Base-by-base conservation (phyloP, 257 asterid genomes). In the Osmanthus fragrans region DNA sequence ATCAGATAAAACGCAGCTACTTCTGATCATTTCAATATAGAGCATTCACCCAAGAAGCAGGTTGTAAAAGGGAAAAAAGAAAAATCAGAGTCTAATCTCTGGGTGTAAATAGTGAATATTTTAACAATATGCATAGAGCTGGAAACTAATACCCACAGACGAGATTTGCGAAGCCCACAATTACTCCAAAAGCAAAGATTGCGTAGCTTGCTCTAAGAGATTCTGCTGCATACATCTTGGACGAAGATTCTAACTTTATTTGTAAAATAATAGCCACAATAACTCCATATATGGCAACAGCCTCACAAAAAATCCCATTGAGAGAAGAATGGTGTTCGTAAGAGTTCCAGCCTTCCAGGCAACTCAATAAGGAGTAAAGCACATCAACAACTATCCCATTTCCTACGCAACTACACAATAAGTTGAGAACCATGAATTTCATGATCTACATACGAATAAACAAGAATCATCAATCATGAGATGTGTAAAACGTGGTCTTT, bases 201-300 rank as follows among this genome's bases (percentile, higher is more conserved):
- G 97, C 88, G 49, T 92, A 90, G 70, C 95, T 96, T 78, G 96
- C 96, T 83, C 96, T 84, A 34, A 90, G 85, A 77, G 96, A 90
- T 77, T 90, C 93, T 32, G 96, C 83, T 18, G 85, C 95, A 73
- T 88, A 82, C n/a, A 88, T 89, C 82, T 79, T 89, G 49, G 90
- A 80, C 16, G 85, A 15, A 45, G 96, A 88, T 81, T 91, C 94
- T 51, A 92, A 86, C 88, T 91, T 92, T 63, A 94, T 92, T 73
- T 92, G 97, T 80, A 92, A 96, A 84, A 92, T 91, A 82, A 92
- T 89, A 19, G 97, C 97, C 80, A 90, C 97, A 34, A 89, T 92
- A 76, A 92, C 96, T 82, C 97, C 94, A 79, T 90, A 89, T 77
- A 90, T 90, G 49, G 97, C 96, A 82, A 92, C 96, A 67, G 96